phyloP scores from a whole-genome alignment of 2,329 filamentous ascomycete genomes.

The Aphanoascus verrucosus region DNA sequence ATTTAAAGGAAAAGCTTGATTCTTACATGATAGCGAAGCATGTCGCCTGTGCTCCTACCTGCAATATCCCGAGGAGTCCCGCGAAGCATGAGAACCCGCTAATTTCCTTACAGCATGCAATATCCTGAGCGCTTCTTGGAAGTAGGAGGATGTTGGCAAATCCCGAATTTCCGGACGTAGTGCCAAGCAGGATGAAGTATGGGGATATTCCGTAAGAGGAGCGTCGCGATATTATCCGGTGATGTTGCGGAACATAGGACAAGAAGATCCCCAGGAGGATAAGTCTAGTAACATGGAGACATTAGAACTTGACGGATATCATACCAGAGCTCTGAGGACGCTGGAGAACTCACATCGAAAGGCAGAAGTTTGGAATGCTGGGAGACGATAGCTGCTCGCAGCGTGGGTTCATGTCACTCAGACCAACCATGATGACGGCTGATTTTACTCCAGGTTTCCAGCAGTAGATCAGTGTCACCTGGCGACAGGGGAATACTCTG shows the following conservation, averaged over 20 bases:
- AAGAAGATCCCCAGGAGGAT: constrained; percentile 80
- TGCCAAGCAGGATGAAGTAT: constrained; percentile 88
- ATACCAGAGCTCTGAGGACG: background rate
- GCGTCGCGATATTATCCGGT: constrained; percentile 73
- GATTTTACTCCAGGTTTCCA: background rate
- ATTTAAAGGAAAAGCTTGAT: constrained; percentile 27
- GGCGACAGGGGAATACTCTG: background rate
- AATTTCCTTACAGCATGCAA: constrained; percentile 75
- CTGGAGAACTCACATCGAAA: constrained; percentile 41
- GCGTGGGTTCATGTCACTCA: constrained; percentile 21
- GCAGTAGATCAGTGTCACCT: background rate
- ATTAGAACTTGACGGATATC: constrained; percentile 6
- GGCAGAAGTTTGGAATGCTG: constrained; percentile 42
- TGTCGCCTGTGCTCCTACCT: constrained; percentile 83
- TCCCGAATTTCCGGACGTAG: constrained; percentile 74
- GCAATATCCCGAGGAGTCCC: constrained; percentile 75
- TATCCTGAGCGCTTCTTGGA: constrained; percentile 69
- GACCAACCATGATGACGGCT: background rate
- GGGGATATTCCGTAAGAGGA: constrained; percentile 92
- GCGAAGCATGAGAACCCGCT: constrained; percentile 73
- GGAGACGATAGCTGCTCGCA: constrained; percentile 45
- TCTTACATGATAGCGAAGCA: constrained; percentile 80
- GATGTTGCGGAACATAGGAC: constrained; percentile 90
- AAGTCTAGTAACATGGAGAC: constrained; percentile 39
- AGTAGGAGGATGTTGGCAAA: constrained; percentile 88